These are phyloP conservation scores for Exophiala sideris DNA, from an alignment of 2,329 filamentous ascomycete genomes.

Conservation along the genomic window DNA sequence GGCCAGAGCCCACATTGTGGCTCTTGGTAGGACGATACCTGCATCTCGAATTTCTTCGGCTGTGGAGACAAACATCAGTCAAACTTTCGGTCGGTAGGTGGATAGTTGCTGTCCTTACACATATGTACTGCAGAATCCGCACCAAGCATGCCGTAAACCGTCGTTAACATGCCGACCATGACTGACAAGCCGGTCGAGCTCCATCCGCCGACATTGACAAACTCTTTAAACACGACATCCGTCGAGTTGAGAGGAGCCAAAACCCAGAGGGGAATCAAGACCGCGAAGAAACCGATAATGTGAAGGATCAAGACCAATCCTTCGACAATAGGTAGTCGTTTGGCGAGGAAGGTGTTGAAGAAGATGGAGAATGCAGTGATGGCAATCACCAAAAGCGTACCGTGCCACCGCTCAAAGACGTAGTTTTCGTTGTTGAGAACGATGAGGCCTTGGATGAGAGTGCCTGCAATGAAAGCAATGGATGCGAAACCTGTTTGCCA, in stretches of 20 bases:
- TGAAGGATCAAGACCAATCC: constrained; percentile 34
- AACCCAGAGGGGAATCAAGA: constrained; percentile 34
- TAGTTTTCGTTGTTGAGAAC: constrained; percentile 31
- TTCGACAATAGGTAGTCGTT: constrained; percentile 35
- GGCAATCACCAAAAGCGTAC: constrained; percentile 31
- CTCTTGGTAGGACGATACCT: neutral
- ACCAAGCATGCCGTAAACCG: constrained; percentile 41
- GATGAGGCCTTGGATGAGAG: constrained; percentile 36
- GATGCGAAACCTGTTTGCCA: constrained; percentile 35
- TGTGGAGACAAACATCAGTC: neutral
- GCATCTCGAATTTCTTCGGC: constrained; percentile 1
- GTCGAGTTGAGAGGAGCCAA: constrained; percentile 35
- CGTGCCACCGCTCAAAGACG: constrained; percentile 32
- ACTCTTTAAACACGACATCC: constrained; percentile 46
- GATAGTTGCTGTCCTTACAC: neutral
- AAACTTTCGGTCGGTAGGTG: neutral
- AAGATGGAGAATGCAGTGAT: constrained; percentile 28
- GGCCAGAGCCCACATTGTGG: neutral
- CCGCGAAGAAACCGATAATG: constrained; percentile 33
- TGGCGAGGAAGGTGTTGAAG: constrained; percentile 32
- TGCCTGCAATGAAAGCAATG: constrained; percentile 32
- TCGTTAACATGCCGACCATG: constrained; percentile 40
- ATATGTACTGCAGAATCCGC: constrained; percentile 39
- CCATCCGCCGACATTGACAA: constrained; percentile 44
- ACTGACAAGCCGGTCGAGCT: constrained; percentile 39